Evolutionary conservation across 2,329 filamentous ascomycete genomes (phyloP), one percentile per base, ranked within the genome.

Genomic region (Magnaporthales sp.): DNA sequence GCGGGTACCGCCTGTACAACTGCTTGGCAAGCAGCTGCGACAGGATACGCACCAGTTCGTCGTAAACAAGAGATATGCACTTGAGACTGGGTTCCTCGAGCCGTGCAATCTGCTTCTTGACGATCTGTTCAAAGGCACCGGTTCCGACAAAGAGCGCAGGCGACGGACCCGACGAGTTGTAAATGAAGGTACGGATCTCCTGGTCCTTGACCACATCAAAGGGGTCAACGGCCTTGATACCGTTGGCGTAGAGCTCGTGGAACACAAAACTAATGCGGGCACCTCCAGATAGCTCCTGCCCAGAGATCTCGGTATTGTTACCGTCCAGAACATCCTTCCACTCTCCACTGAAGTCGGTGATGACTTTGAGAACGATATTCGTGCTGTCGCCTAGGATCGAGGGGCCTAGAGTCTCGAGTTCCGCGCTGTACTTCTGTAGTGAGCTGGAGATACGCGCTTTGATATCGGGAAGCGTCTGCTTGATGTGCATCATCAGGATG

Each of bases 401-500:
- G 70, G 96, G 94, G 26, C 96, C 95, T 13, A 99, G 84, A 69
- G 89, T 88, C 67, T 87, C 82, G 26, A 99, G 85, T 78, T 99
- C 95, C 58, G 87, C 80, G 4, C 86, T 83, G 79, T 99, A 99
- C 77, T 99, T 99, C 76, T 93, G 90, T 68, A 99, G 83, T 15
- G 94, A 97, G 71, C 91, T 91, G n/a, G 91, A 87, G 73, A 99
- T 99, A 70, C 96, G 91, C 15, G 91, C 92, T 82, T 99, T 99
- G 83, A 99, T 99, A 76, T 99, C 95, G 56, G 95, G 95, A 15
- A 99, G 86, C 1, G 95, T 99, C 82, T 99, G 94, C 81, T 99
- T 99, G 83, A 99, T 99, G 83, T 99, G 95, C 95, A 99, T 99
- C 94, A 99, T 98, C 72, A 99, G 86, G 75, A 99, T 98, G 74